Evolutionary conservation across 164 flowering plant genomes (phyloP).

Genomic region (Nelumbo lutea): DNA sequence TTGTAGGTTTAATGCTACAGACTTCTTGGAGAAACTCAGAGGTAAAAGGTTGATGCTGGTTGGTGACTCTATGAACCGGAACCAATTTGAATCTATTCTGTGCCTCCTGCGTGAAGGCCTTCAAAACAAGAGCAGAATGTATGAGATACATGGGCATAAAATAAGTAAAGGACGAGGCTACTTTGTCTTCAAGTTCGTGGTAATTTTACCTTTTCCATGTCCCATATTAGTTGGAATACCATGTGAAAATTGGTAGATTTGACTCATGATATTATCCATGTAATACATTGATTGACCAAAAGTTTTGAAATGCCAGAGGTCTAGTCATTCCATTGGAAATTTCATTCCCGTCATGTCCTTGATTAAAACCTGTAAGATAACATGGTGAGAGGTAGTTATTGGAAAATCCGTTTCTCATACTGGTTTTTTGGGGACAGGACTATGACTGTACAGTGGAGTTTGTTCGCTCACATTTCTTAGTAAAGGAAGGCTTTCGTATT

Average conservation of each 20-base stretch:
- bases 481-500: slow-evolving; percentile 68
- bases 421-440: slow-evolving; percentile 43
- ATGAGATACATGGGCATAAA: slow-evolving; percentile 70
- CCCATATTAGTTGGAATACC: neutral
- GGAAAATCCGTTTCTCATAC: neutral
- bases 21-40: slow-evolving; percentile 76
- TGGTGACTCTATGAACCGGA: slow-evolving; percentile 97
- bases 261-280: no score
- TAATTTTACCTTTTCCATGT: slow-evolving; percentile 15
- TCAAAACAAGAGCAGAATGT: slow-evolving; percentile 67
- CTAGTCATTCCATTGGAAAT: neutral
- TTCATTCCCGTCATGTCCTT: neutral
- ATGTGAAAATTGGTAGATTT: no score
- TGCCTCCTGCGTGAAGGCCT: slow-evolving; percentile 82
- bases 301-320: neutral
- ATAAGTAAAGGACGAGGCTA: slow-evolving; percentile 90
- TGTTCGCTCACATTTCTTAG: slow-evolving; percentile 91
- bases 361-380: neutral
- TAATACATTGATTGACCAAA: neutral
- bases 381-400: neutral
- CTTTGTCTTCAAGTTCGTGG: slow-evolving; percentile 76
- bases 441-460: slow-evolving; percentile 78
- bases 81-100: slow-evolving; percentile 89
- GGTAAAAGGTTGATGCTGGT: slow-evolving; percentile 87
- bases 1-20: slow-evolving; percentile 81